Conservation (phyloP, 495 filamentous ascomycete species). For the Tuber borchii region DNA sequence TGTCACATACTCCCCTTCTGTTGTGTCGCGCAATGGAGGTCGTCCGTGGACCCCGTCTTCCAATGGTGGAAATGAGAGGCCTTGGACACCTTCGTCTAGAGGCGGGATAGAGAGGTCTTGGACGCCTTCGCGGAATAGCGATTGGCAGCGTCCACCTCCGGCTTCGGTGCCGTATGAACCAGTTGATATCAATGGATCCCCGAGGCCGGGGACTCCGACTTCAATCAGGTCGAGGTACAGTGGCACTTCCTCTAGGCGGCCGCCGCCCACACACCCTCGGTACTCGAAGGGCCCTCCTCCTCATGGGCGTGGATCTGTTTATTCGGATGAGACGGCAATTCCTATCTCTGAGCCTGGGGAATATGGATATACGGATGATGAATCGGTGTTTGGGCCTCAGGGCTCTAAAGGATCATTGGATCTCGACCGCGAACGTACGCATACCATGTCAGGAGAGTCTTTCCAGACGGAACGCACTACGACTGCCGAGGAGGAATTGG, state of each 20-base stretch:
- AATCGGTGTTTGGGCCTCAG: constrained; percentile 59
- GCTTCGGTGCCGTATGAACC: constrained; percentile 71
- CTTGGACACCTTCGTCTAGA: constrained; percentile 19
- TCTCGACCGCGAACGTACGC: constrained; percentile 46
- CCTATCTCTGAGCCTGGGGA: constrained; percentile 28
- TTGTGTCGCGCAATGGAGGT: constrained; percentile 11
- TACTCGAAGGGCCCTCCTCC: constrained; percentile 51
- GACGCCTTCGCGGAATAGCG: constrained; percentile 58
- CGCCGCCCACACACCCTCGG: constrained; percentile 87
- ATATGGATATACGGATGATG: constrained; percentile 49
- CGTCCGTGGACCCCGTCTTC: constrained; percentile 35
- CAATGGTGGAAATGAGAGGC: constrained; percentile 12
- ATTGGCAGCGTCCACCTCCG: constrained; percentile 64
- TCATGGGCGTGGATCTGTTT: constrained; percentile 38
- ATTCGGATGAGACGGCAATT: constrained; percentile 33
- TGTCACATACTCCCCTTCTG: constrained; percentile 27
- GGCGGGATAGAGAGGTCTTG: constrained; percentile 47
- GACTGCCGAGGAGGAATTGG: constrained; percentile 47
- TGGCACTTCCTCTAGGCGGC: constrained; percentile 66
- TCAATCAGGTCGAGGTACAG: constrained; percentile 61
- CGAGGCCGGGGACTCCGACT: constrained; percentile 74
- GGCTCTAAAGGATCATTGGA: constrained; percentile 59
- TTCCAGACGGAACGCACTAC: constrained; percentile 19
- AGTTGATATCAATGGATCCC: constrained; percentile 77
- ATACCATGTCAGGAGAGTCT: constrained; percentile 18